phyloP scores from a whole-genome alignment of 768 basidiomycete species.

The Flagelloscypha sp. region DNA sequence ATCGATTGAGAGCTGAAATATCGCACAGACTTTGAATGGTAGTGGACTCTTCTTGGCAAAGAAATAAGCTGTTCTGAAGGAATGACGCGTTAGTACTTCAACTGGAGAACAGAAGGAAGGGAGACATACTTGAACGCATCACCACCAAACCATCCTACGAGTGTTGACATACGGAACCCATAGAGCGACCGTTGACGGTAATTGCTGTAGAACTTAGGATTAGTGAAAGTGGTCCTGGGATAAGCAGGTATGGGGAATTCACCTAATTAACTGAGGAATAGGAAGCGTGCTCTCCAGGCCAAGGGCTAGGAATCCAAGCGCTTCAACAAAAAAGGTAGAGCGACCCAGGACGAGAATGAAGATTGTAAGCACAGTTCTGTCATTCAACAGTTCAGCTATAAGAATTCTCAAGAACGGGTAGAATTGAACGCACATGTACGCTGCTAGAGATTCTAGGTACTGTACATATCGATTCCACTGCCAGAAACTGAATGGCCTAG shows the following conservation, averaged over 20 bases:
- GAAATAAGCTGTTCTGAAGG: constrained; percentile 65
- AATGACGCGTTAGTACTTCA: constrained; percentile 3
- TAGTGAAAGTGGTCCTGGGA: constrained; percentile 1
- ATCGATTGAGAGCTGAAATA: constrained; percentile 79
- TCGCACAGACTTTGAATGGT: constrained; percentile 76
- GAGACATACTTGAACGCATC: constrained; percentile 71
- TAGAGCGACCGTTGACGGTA: constrained; percentile 72
- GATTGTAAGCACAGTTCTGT: constrained; percentile 51
- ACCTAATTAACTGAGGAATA: constrained; percentile 79
- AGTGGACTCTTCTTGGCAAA: constrained; percentile 64
- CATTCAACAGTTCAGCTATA: not conserved
- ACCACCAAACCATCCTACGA: constrained; percentile 78
- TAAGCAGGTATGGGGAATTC: constrained; percentile 10
- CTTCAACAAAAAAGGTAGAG: constrained; percentile 46
- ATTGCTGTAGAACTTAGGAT: constrained; percentile 41
- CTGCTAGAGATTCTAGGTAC: constrained; percentile 77
- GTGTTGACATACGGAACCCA: constrained; percentile 76
- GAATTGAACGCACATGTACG: constrained; percentile 48
- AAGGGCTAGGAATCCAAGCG: constrained; percentile 69
- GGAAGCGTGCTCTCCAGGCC: constrained; percentile 85
- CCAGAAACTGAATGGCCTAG: constrained; percentile 75
- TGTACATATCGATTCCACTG: constrained; percentile 75
- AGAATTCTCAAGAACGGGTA: not conserved
- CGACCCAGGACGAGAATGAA: constrained; percentile 67
- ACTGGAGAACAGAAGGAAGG: constrained; percentile 3